Evolutionary conservation across 306 rosid species (phyloP).

Genomic region (Sphenostylis stenocarpa): DNA sequence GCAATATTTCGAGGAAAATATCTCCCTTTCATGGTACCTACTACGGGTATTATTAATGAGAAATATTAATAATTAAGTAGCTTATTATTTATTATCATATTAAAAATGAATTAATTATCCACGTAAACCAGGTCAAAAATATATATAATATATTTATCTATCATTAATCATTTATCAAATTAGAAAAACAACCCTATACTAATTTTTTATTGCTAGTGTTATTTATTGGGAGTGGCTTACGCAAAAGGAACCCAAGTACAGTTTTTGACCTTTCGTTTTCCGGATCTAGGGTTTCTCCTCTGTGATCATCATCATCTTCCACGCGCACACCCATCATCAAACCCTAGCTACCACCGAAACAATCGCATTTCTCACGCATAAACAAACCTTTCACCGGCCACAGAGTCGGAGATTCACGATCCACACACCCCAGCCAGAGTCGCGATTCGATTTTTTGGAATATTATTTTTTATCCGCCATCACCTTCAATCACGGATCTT

Average conservation of each 20-base stretch:
- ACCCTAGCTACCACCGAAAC: constrained; percentile 58
- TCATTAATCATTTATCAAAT: too few species aligned
- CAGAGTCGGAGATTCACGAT: constrained; percentile 31
- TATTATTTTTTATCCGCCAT: constrained; percentile 26
- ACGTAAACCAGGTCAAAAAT: not conserved
- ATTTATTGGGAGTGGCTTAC: constrained; percentile 34
- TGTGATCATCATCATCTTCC: constrained; percentile 47
- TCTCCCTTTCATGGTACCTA: too few species aligned
- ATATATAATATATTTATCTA: not conserved
- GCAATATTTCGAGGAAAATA: too few species aligned
- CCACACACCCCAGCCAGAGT: constrained; percentile 2
- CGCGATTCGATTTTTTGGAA: constrained; percentile 28
- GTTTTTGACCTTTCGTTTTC: constrained; percentile 87
- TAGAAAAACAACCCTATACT: not conserved
- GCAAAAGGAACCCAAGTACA: constrained; percentile 40
- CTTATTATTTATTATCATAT: too few species aligned
- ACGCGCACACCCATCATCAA: constrained; percentile 34
- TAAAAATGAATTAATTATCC: too few species aligned
- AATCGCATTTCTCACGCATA: not conserved
- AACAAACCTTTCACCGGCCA: constrained; percentile 19
- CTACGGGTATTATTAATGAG: too few species aligned
- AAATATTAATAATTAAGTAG: too few species aligned
- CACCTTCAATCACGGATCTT: constrained; percentile 70
- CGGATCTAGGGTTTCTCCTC: constrained; percentile 96
- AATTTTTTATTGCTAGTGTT: not conserved